A percentile compares a stretch with the other conserved stretches of the same genome.
These are phyloP conservation scores for Pholiota conissans DNA, from an alignment of 768 basidiomycete genomes.

Conservation along the genomic window DNA sequence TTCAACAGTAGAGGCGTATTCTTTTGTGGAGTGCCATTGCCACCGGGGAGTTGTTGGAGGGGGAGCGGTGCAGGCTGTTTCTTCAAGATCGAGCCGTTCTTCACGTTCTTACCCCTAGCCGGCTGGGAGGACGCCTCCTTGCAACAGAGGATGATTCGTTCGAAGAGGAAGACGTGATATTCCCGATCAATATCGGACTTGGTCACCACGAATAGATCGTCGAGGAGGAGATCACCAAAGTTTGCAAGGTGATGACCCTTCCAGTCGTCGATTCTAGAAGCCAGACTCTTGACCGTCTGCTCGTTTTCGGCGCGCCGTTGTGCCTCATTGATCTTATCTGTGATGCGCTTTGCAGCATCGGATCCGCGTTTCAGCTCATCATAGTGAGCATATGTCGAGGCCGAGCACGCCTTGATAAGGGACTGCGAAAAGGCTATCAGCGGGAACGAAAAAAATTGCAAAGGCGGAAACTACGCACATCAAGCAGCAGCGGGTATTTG, in stretches of 20 bases:
- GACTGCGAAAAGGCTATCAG: conserved; percentile 43
- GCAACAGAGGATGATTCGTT: conserved; percentile 98
- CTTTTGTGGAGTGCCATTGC: conserved; percentile 60
- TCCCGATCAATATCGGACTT: conserved; percentile 97
- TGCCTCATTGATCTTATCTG: conserved; percentile 95
- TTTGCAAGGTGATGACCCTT: conserved; percentile 95
- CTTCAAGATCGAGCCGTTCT: conserved; percentile 90
- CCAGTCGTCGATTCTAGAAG: conserved; percentile 94
- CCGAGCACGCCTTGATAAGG: conserved; percentile 69
- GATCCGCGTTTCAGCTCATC: conserved; percentile 85
- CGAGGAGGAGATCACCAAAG: conserved; percentile 91
- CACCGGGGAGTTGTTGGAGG: conserved; percentile 46
- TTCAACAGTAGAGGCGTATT: conserved; percentile 88
- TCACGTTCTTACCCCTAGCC: conserved; percentile 67
- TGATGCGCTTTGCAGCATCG: conserved; percentile 87
- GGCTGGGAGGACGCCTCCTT: conserved; percentile 77
- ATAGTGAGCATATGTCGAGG: conserved; percentile 63
- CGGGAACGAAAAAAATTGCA: conserved; percentile 3
- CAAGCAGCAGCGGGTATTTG: conserved; percentile 95
- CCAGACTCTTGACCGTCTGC: conserved; percentile 85
- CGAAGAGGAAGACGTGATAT: conserved; percentile 98
- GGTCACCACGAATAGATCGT: conserved; percentile 94
- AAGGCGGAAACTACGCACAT: conserved; percentile 52
- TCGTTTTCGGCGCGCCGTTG: conserved; percentile 90
- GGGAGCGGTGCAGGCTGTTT: conserved; percentile 62